Base-by-base conservation (phyloP, 257 asterid species). In the Paulownia fortunei region DNA sequence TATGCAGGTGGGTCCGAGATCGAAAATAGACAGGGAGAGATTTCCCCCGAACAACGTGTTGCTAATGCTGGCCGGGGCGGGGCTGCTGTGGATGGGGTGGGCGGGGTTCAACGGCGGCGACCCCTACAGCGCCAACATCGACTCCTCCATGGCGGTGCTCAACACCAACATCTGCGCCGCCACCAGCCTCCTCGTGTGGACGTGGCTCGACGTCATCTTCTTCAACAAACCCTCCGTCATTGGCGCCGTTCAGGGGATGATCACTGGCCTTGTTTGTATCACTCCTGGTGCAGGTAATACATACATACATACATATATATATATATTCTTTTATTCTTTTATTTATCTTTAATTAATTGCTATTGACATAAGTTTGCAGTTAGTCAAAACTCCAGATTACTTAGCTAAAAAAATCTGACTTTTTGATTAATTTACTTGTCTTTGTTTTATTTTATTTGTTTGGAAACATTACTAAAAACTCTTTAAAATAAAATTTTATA, bases 31-130 rank as follows among this genome's bases (percentile, higher is more conserved):
- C 66, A 76, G 93, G 36, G 92, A 88, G 80, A 84, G 91, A 49
- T 90, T 88, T 52, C 92, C 90, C 3, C 93, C 96, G 0, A 88
- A 90, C 90, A 90, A 88, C 59, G 84, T 88, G 27, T 3, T 90
- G 69, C 23, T 88, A 52, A 84, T 79, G 89, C 76, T 88, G 39
- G 93, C 96, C 0, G 96, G 93, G 13, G 96, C 92, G 19, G 96
- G 95, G 63, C 34, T 90, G 76, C 69, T 90, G 55, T 90, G 96
- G 96, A 85, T 90, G 93, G 96, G 96, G 0, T 90, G 96, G 95
- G 88, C 96, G 3, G 96, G 96, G 10, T 90, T 90, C 82, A 90
- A 90, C 49, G 96, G 96, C 23, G 96, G 96, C 27, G 96, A 84
- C 69, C 92, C 95, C 0, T 90, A 90, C 81, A 83, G 88, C 49